Evolutionary conservation across 768 basidiomycete species (phyloP).

Genomic region (Lactarius indigo): DNA sequence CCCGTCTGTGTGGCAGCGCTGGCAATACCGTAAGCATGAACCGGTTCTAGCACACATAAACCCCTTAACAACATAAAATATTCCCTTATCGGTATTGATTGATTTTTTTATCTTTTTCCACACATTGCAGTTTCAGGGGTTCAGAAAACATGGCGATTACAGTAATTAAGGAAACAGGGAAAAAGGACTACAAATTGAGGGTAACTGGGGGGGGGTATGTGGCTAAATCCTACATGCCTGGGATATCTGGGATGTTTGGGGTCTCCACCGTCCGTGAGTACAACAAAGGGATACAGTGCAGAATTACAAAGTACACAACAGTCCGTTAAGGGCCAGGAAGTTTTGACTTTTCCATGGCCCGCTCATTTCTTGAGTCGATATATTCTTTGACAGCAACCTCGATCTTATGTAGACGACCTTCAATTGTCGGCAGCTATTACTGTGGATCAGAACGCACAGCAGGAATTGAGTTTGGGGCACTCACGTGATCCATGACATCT

Average conservation of each 20-base stretch:
- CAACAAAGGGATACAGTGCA: slow-evolving; percentile 17
- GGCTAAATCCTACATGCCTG: slow-evolving; percentile 13
- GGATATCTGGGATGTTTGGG: slow-evolving; percentile 2
- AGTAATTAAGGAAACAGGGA: not conserved
- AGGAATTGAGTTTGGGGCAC: not conserved
- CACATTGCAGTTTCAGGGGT: no score
- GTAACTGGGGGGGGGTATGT: slow-evolving; percentile 20
- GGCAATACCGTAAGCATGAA: not conserved
- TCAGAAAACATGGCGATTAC: not conserved
- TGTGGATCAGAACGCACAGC: not conserved
- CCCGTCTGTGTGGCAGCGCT: not conserved
- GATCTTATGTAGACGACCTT: slow-evolving; percentile 22
- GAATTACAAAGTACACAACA: slow-evolving; percentile 9
- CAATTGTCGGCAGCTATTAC: slow-evolving; percentile 19
- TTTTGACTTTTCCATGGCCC: slow-evolving; percentile 22
- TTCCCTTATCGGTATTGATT: not conserved
- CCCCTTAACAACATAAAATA: not conserved
- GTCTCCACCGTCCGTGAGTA: slow-evolving; percentile 12
- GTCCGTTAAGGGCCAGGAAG: slow-evolving; percentile 11
- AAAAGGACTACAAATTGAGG: slow-evolving; percentile 1
- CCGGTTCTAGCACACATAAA: not conserved
- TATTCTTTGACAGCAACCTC: slow-evolving; percentile 20
- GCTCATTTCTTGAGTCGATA: slow-evolving; percentile 21
- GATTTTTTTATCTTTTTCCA: not conserved
- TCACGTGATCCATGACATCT: slow-evolving; percentile 23